A percentile compares a stretch with the other conserved stretches of the same genome.
Evolutionary conservation across 495 filamentous ascomycete species (phyloP).

Genomic region (Penicillium lagena): DNA sequence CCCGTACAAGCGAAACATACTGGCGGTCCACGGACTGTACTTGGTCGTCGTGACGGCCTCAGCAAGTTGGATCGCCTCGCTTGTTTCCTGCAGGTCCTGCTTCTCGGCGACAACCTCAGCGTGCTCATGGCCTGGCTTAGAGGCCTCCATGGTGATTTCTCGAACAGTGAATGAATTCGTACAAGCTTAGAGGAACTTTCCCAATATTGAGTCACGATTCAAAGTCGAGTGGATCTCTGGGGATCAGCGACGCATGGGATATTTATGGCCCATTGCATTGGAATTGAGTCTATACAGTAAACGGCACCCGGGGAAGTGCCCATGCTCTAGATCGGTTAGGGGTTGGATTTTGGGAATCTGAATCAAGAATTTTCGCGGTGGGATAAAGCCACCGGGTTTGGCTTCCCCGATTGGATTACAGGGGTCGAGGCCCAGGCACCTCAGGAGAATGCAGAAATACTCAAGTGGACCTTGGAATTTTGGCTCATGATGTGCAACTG

Average conservation of each 20-base stretch:
- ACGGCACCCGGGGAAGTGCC: no score
- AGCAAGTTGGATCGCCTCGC: constrained; percentile 4
- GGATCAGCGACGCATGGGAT: constrained; percentile 2
- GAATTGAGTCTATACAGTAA: not conserved
- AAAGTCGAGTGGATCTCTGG: not conserved
- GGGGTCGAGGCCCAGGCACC: no score
- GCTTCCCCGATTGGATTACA: no score
- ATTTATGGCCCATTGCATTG: constrained; percentile 1
- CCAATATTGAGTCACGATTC: not conserved
- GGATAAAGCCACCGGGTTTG: not conserved
- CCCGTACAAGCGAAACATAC: constrained; percentile 15
- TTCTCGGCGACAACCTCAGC: not conserved
- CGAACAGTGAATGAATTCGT: no score
- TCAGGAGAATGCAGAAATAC: no score
- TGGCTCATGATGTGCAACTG: no score
- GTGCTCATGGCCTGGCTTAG: constrained; percentile 2
- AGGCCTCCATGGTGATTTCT: not conserved
- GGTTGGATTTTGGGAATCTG: not conserved
- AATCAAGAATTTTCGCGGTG: constrained; percentile 5
- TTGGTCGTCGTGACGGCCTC: constrained; percentile 5
- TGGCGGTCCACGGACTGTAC: constrained; percentile 12
- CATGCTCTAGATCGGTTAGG: not conserved
- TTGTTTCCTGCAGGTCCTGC: not conserved
- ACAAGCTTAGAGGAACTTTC: no score
- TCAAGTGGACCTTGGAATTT: no score